Evolutionary conservation across 768 basidiomycete species (phyloP), one percentile per base, ranked within the genome.

Genomic region (Suillus subaureus): DNA sequence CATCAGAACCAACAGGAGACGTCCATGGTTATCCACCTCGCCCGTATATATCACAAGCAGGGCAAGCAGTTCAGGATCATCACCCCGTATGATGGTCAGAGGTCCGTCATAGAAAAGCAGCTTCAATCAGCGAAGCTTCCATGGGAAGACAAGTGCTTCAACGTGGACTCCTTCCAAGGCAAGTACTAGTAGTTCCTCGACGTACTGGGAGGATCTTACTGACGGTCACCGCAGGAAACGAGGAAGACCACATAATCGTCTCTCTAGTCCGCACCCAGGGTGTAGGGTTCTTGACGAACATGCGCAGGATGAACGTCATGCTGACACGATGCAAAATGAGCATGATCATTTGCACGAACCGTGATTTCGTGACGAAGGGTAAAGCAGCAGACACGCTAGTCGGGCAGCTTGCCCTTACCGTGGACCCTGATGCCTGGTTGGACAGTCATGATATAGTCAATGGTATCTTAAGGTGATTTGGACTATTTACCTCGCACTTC

Each of bases 121-220:
- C 84, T 94, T 74, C 82, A 86, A 69, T 47, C 54, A 0, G 77
- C 74, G 16, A 77, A 76, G 0, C 71, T 94, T 6, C 42, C 73
- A 0, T 90, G 87, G 88, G 75, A 82, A 45, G 84, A 92, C 71
- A 93, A 82, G 63, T 85, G 85, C 37, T 92, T 90, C 78, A 91
- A 90, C 68, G 86, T 93, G 11, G 92, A 93, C 72, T 86, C 88
- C 6, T 93, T 92, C 71, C 91, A 92, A 87, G 92, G 92, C 91
- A 66, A 28, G 74, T n/a, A n/a, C n/a, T n/a, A n/a, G n/a, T 68
- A 31, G 39, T 52, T 67, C 13, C 63, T 37, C 43, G 33, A 31
- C 4, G 26, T 61, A 31, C 56, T 65, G 21, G 21, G 23, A 64
- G 33, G 61, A 55, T 54, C 31, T 58, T 5, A 11, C 43, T 76